These are phyloP conservation scores for Babesia gibsoni DNA, from an alignment of 169 alveolate genomes.

Conservation along the genomic window DNA sequence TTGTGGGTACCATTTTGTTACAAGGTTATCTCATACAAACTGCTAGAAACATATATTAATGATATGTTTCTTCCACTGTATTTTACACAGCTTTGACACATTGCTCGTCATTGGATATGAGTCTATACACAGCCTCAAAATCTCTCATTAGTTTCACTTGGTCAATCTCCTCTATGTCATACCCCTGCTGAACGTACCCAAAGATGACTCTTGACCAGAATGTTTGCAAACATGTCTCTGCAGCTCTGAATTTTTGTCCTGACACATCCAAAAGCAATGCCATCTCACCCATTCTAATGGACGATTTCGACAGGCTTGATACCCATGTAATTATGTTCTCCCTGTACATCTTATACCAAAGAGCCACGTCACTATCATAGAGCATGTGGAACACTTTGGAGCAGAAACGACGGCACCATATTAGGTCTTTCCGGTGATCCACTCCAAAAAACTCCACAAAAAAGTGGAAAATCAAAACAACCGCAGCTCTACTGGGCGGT, in stretches of 20 bases:
- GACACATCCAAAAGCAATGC: slow-evolving; percentile 22
- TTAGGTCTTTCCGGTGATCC: slow-evolving; percentile 41
- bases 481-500: slow-evolving; percentile 64
- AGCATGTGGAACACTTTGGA: slow-evolving; percentile 49
- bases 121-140: background rate
- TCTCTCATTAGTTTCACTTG: background rate
- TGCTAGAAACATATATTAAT: too few species aligned
- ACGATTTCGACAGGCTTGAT: slow-evolving; percentile 6
- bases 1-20: too few species aligned
- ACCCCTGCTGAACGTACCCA: slow-evolving; percentile 12
- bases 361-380: slow-evolving; percentile 59
- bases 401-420: slow-evolving; percentile 68
- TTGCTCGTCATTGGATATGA: background rate
- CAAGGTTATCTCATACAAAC: too few species aligned
- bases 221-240: slow-evolving; percentile 25
- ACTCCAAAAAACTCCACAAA: slow-evolving; percentile 43
- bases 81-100: too few species aligned
- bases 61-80: too few species aligned
- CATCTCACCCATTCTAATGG: slow-evolving; percentile 48
- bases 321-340: slow-evolving; percentile 44
- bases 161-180: slow-evolving; percentile 3
- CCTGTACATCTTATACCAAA: slow-evolving; percentile 57
- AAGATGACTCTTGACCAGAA: slow-evolving; percentile 37
- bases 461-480: slow-evolving; percentile 55
- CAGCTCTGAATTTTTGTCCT: slow-evolving; percentile 37